phyloP scores from a whole-genome alignment of 148 eudicot species.

The Spergularia marina region DNA sequence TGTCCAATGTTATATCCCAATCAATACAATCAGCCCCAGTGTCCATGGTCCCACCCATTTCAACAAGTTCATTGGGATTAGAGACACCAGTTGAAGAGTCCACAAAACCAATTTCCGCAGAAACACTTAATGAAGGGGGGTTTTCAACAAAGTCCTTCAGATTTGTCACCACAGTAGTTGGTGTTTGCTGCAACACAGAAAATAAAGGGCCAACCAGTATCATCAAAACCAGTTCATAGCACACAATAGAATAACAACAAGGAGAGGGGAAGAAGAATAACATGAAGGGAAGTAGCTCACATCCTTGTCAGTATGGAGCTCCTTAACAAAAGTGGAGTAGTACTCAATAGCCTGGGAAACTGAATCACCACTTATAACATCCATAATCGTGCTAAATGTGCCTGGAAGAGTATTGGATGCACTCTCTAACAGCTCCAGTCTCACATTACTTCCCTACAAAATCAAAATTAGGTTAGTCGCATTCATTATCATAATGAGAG shows the following conservation, averaged over 20 bases:
- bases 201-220: conserved; percentile 15
- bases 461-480: background rate
- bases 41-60: conserved; percentile 32
- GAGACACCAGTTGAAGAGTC: conserved; percentile 34
- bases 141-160: conserved; percentile 53
- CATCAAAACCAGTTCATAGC: background rate
- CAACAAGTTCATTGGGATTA: conserved; percentile 34
- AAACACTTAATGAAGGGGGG: conserved; percentile 55
- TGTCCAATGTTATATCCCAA: conserved; percentile 88
- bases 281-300: conserved; percentile 37
- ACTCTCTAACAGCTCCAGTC: conserved; percentile 78
- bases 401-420: conserved; percentile 72
- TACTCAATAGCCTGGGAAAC: conserved; percentile 73
- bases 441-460: conserved; percentile 73
- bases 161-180: conserved; percentile 44
- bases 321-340: conserved; percentile 67
- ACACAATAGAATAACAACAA: background rate
- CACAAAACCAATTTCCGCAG: conserved; percentile 44
- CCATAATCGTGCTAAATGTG: conserved; percentile 65
- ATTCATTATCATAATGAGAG: background rate
- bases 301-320: conserved; percentile 66
- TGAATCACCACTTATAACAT: conserved; percentile 66
- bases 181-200: conserved; percentile 39
- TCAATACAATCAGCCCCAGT: conserved; percentile 58
- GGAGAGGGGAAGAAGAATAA: background rate